Evolutionary conservation across 1,284 basidiomycete genomes (phyloP), one percentile per base, ranked within the genome.

Genomic region (Cutaneotrichosporon cavernicola): DNA sequence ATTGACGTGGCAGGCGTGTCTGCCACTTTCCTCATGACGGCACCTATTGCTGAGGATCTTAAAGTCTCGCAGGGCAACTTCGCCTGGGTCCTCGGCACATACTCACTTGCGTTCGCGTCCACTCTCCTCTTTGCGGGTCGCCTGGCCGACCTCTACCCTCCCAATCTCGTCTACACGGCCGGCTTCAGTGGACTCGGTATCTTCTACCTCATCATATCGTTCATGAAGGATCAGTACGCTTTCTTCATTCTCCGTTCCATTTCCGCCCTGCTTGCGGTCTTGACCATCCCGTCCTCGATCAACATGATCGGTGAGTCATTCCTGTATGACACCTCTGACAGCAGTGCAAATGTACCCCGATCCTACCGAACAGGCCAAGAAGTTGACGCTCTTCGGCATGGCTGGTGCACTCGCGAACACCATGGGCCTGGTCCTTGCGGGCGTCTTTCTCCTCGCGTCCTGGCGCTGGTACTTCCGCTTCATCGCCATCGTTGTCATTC

Each of bases 391-490:
- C 3, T 80, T 80, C 68, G 74, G 74, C 43, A 72, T 79, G 70
- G 68, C 74, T 2, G 76, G 73, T 46, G 77, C 74, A 0, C 66
- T 79, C 1, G 77, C 75, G 60, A 67, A 69, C 63, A 63, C 64
- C 8, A 30, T 69, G 30, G 68, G 69, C 11, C 66, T 73, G 43
- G 61, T 80, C 31, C 72, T 79, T 57, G 75, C 76, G 7, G 79
- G 77, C 62, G 69, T 76, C 22, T 76, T 78, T 72, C 65, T 79
- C 22, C 68, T 79, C 30, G 73, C 77, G 16, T 60, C 49, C 63
- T 73, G 78, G 78, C 58, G 71, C 57, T 74, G 82, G 81, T 78
- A 82, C 64, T 79, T 80, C 70, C 68, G 76, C 56, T 77, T 78
- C 58, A 61, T 67, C 56, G 66, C 73, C 7, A 72, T 77, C 63